Percentiles rank a stretch among this genome's conserved stretches.
These are phyloP conservation scores for Sungouiella blattae DNA, from an alignment of 805 yeast species.

Conservation along the genomic window DNA sequence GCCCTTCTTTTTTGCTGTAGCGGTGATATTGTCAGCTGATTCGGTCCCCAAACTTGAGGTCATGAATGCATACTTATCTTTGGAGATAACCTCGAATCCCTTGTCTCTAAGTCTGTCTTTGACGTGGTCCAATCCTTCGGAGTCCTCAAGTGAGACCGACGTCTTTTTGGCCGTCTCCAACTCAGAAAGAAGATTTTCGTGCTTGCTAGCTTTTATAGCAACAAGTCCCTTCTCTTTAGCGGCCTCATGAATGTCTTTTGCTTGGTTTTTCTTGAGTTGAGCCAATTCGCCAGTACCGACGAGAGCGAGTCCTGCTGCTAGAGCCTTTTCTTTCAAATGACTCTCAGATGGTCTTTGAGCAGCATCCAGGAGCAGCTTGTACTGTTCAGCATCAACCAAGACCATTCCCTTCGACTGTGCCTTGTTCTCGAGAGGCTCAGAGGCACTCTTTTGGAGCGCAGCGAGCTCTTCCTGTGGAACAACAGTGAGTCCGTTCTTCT, in stretches of 20 bases:
- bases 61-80: conserved; percentile 4
- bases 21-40: conserved; percentile 1
- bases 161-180: conserved; percentile 2
- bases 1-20: conserved; percentile 2
- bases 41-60: not conserved
- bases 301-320: not conserved
- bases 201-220: conserved; percentile 1
- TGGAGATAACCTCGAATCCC: conserved; percentile 8
- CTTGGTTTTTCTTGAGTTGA: not conserved
- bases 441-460: conserved; percentile 8
- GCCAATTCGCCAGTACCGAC: not conserved
- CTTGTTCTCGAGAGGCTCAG: conserved; percentile 6
- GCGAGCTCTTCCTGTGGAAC: conserved; percentile 23
- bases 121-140: conserved; percentile 4
- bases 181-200: conserved; percentile 2
- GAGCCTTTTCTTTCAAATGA: conserved; percentile 2
- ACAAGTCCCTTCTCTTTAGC: not conserved
- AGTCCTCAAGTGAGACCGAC: not conserved
- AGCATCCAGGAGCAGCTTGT: conserved; percentile 2
- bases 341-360: conserved; percentile 3
- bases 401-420: conserved; percentile 6
- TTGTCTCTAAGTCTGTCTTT: conserved; percentile 4
- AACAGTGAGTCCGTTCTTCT: conserved; percentile 25
- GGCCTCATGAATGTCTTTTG: not conserved
- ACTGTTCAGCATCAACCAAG: conserved; percentile 4